Percentiles rank a stretch among this genome's conserved stretches.
phyloP scores from a whole-genome alignment of 352 stramenopile species.

The Globisporangium polare region DNA sequence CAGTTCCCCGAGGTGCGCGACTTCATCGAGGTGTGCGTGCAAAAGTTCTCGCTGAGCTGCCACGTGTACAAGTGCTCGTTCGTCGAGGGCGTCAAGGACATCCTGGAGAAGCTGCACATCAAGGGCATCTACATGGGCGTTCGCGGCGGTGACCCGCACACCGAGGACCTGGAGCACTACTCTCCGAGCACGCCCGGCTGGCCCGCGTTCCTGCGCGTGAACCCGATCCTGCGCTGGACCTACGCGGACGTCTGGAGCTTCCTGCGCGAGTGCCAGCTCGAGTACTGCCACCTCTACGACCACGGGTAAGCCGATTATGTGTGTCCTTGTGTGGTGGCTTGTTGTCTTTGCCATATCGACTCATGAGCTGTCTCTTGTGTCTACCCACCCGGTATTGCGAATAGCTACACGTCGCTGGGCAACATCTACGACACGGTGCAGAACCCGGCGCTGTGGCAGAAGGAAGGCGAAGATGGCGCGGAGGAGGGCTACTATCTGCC shows the following conservation, averaged over 20 bases:
- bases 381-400: too few relatives aligned
- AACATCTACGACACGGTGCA: slow-evolving; percentile 94
- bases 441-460: slow-evolving; percentile 89
- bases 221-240: slow-evolving; percentile 96
- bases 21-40: slow-evolving; percentile 80
- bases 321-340: neutral
- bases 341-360: neutral
- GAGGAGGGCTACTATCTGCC: slow-evolving; percentile 69
- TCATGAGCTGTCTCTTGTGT: too few relatives aligned
- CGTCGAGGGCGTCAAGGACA: slow-evolving; percentile 89
- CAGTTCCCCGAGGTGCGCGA: slow-evolving; percentile 93
- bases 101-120: slow-evolving; percentile 81
- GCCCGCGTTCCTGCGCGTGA: slow-evolving; percentile 97
- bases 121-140: slow-evolving; percentile 91
- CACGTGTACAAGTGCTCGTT: slow-evolving; percentile 89
- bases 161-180: slow-evolving; percentile 82
- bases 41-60: slow-evolving; percentile 52
- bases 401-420: slow-evolving; percentile 88
- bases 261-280: slow-evolving; percentile 78
- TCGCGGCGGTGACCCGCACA: slow-evolving; percentile 92
- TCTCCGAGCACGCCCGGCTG: slow-evolving; percentile 83
- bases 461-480: slow-evolving; percentile 35
- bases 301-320: slow-evolving; percentile 47
- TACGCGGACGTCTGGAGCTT: slow-evolving; percentile 96
- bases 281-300: slow-evolving; percentile 91